phyloP scores from a whole-genome alignment of 495 filamentous ascomycete species.

The Trichoderma asperelloides region DNA sequence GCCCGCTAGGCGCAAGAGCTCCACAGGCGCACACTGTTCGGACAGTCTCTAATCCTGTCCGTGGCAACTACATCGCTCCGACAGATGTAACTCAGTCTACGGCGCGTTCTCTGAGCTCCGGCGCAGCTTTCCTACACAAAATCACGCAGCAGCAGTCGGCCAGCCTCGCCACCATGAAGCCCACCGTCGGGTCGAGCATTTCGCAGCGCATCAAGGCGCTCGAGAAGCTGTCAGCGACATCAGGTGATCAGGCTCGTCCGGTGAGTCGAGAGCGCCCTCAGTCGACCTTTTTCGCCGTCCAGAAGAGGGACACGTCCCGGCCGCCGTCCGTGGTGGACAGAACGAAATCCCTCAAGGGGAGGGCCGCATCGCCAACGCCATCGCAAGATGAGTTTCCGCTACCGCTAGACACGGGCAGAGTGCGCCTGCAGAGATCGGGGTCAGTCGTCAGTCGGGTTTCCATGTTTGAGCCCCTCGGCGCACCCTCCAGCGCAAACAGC shows the following conservation, averaged over 20 bases:
- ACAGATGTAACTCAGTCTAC: constrained; percentile 27
- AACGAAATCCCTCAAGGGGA: constrained; percentile 27
- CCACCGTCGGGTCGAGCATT: constrained; percentile 79
- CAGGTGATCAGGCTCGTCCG: constrained; percentile 14
- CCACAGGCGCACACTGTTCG: constrained; percentile 20
- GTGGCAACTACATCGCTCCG: constrained; percentile 30
- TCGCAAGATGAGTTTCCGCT: constrained; percentile 35
- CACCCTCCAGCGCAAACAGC: constrained; percentile 33
- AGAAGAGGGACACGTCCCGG: constrained; percentile 34
- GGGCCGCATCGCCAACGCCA: constrained; percentile 28
- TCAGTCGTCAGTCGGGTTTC: constrained; percentile 38
- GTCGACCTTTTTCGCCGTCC: constrained; percentile 44
- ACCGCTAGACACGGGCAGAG: constrained; percentile 27
- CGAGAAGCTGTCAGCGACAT: constrained; percentile 54
- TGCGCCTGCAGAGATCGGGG: constrained; percentile 21
- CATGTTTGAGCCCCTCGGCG: constrained; percentile 37
- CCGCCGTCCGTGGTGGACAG: constrained; percentile 39
- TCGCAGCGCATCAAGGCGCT: constrained; percentile 84
- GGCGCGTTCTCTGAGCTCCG: constrained; percentile 38
- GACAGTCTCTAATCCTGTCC: constrained; percentile 41
- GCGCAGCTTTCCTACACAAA: constrained; percentile 36
- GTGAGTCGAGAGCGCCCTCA: constrained; percentile 25
- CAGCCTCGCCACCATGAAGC: constrained; percentile 55
- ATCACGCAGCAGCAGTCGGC: constrained; percentile 33
- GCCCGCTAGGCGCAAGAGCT: constrained; percentile 4